Percentiles rank a stretch among this genome's conserved stretches.
These are phyloP conservation scores for Nemania diffusa DNA, from an alignment of 2,329 filamentous ascomycete genomes.

Conservation along the genomic window DNA sequence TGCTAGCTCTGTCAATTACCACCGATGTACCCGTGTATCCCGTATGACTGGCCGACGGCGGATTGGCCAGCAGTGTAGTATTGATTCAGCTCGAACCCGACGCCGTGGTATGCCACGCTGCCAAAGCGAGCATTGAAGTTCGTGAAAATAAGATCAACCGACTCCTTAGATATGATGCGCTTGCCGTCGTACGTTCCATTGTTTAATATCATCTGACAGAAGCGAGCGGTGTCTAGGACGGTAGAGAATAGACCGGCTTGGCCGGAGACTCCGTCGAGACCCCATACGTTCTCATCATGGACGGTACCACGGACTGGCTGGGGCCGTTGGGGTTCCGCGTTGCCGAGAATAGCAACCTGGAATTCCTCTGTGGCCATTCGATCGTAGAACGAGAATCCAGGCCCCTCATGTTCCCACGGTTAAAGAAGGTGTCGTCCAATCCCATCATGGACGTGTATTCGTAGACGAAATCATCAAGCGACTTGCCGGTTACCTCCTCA, in stretches of 20 bases:
- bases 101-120: conserved; percentile 15
- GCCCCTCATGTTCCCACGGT: conserved; percentile 27
- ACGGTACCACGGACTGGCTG: conserved; percentile 30
- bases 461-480: conserved; percentile 20
- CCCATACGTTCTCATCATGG: conserved; percentile 31
- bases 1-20: conserved; percentile 23
- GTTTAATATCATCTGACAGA: conserved; percentile 33
- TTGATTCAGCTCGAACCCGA: conserved; percentile 29
- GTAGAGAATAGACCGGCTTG: conserved; percentile 33
- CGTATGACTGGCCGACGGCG: conserved; percentile 27
- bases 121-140: conserved; percentile 33
- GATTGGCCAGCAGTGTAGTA: conserved; percentile 33
- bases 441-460: conserved; percentile 31
- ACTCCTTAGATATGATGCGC: conserved; percentile 18
- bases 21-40: conserved; percentile 30
- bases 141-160: conserved; percentile 30
- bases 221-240: conserved; percentile 24
- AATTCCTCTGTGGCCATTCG: conserved; percentile 27
- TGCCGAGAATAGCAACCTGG: conserved; percentile 21
- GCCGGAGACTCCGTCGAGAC: conserved; percentile 28
- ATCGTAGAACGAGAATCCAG: conserved; percentile 14
- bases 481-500: conserved; percentile 21
- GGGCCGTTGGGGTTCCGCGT: conserved; percentile 8
- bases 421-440: conserved; percentile 32
- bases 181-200: conserved; percentile 29